Conservation (phyloP, 1,284 basidiomycete species). For the Ceratobasidium sp. region DNA sequence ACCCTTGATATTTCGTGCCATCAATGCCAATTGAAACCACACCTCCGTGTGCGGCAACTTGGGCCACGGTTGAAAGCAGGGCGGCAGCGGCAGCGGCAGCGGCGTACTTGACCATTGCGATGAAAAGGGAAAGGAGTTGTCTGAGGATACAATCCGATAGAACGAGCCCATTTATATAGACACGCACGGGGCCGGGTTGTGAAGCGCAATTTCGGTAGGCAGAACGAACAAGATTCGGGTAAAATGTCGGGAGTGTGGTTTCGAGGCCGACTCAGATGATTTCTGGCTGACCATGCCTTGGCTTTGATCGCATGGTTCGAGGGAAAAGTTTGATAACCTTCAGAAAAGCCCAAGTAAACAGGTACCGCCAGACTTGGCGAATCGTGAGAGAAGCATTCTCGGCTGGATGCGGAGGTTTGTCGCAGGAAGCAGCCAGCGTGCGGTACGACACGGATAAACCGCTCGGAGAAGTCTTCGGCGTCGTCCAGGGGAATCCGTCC, state of each 20-base stretch:
- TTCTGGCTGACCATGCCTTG: background rate
- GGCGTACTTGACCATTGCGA: background rate
- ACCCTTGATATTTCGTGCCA: conserved; percentile 22
- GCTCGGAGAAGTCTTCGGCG: conserved; percentile 2
- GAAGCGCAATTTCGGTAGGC: no score
- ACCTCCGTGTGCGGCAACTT: conserved; percentile 23
- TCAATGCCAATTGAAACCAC: conserved; percentile 9
- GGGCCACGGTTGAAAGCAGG: background rate
- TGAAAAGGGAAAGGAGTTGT: background rate
- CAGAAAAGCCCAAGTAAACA: background rate
- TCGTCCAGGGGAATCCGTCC: background rate
- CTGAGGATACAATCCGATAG: background rate
- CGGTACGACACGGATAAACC: background rate
- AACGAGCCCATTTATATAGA: no score
- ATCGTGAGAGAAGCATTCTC: background rate
- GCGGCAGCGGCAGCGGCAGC: conserved; percentile 1
- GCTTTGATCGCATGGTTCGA: background rate
- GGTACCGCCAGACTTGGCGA: background rate
- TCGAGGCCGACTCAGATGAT: background rate
- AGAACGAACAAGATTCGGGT: background rate
- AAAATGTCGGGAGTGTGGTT: conserved; percentile 16
- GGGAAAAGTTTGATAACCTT: background rate
- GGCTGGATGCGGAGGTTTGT: conserved; percentile 17
- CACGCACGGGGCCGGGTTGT: no score
- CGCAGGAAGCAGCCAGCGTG: conserved; percentile 7